Base-by-base conservation (phyloP, 805 yeast species). In the Metschnikowia dekortorum region DNA sequence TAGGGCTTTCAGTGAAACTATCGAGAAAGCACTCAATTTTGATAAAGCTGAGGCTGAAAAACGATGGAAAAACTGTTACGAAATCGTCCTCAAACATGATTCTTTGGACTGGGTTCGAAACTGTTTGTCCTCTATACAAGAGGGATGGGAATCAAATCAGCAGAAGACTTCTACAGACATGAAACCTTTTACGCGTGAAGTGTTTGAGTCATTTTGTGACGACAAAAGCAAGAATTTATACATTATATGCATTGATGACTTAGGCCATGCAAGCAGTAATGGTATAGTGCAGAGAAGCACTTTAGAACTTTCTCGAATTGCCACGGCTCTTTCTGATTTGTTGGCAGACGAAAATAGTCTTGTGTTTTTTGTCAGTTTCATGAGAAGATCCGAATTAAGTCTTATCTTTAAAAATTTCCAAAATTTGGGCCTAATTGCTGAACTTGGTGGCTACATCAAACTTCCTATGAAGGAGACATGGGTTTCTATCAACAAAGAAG, bases 401-500 rank as follows among this genome's bases (percentile, higher is more conserved):
- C 74, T 87, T 48, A 69, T 82, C 47, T 90, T 84, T 68, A 75
- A 85, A 16, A 78, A 89, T 56, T 76, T 82, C 4, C 81, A 85
- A 1, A 80, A 81, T 38, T 61, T 91, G 31, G 97, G 97, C 0
- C 71, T 92, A 47, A 83, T 92, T 54, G 96, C 97, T 1, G 98
- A 91, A 66, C 84, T 85, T 62, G 98, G 98, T 35, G 95, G 89
- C 0, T 89, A 79, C 60, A 75, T 92, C 33, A 83, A 79, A 63
- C 60, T 81, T 16, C 76, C 78, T 13, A 75, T 79, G 18, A 56
- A 71, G 29, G 66, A 72, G 13, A 67, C 72, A 10, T 89, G 96
- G 96, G 67, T 78, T 44, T 75, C 85, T 1, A 72, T 85, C 22
- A 80, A 82, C 31, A 79, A 81, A 50, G 81, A 80, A 53, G 42